A percentile compares a stretch with the other conserved stretches of the same genome.
Evolutionary conservation across 1,284 basidiomycete genomes (phyloP).

Genomic region (Erythrobasidium hasegawianum): DNA sequence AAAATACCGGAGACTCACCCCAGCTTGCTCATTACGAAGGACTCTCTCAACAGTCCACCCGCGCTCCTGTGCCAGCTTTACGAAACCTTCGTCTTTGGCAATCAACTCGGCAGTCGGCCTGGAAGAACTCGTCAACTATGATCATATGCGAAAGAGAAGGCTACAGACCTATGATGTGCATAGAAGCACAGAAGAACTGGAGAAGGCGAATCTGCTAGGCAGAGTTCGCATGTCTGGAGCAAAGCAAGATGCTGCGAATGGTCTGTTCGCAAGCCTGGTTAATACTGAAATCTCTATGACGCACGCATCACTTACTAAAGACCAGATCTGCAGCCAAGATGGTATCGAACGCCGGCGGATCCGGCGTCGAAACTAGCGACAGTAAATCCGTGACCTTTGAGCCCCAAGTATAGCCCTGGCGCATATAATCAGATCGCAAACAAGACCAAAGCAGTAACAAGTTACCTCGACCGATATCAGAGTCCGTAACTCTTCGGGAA

Average conservation of each 20-base stretch:
- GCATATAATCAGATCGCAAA: background rate
- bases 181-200: conserved; percentile 82
- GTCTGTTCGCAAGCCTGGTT: conserved; percentile 38
- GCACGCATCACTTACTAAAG: conserved; percentile 55
- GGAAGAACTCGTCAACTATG: background rate
- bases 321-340: conserved; percentile 88
- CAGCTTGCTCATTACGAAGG: conserved; percentile 54
- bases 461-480: conserved; percentile 8
- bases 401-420: conserved; percentile 87
- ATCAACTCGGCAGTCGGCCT: conserved; percentile 55
- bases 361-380: conserved; percentile 47
- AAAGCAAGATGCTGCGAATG: conserved; percentile 72
- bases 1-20: conserved; percentile 35
- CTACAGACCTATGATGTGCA: conserved; percentile 72
- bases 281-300: background rate
- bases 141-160: background rate
- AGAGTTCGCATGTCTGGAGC: conserved; percentile 65
- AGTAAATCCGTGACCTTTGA: conserved; percentile 60
- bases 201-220: conserved; percentile 45
- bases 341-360: conserved; percentile 61
- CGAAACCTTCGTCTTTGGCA: conserved; percentile 79
- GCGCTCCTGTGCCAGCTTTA: conserved; percentile 60
- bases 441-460: background rate
- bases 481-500: background rate
- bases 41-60: conserved; percentile 77